phyloP scores from a whole-genome alignment of 2,329 filamentous ascomycete species.

The Cladosporium sp. region DNA sequence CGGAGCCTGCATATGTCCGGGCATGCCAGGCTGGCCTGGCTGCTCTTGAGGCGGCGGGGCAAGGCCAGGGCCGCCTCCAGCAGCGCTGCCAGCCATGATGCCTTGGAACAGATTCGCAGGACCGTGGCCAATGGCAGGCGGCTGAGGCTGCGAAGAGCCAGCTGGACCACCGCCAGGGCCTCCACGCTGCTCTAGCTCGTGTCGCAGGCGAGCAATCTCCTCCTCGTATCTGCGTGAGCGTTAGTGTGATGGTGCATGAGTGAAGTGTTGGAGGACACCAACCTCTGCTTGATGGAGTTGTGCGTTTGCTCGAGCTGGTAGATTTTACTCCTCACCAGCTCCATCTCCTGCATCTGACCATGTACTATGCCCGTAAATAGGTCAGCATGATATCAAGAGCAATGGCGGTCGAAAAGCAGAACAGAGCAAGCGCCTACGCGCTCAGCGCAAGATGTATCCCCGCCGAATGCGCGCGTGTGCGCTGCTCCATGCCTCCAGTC shows the following conservation, averaged over 20 bases:
- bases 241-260: constrained; percentile 16
- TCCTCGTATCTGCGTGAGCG: constrained; percentile 77
- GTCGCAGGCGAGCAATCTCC: constrained; percentile 79
- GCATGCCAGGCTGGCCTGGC: constrained; percentile 57
- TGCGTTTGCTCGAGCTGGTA: constrained; percentile 91
- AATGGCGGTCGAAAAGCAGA: background rate
- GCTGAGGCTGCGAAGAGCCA: constrained; percentile 79
- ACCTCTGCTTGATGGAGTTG: constrained; percentile 88
- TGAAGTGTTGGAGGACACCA: constrained; percentile 40
- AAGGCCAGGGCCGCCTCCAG: constrained; percentile 80
- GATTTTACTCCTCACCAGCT: constrained; percentile 89
- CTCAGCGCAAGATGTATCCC: background rate
- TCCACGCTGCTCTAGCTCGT: constrained; percentile 76
- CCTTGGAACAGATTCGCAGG: constrained; percentile 89
- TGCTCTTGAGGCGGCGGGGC: constrained; percentile 65
- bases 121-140: constrained; percentile 82
- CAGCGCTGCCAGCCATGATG: constrained; percentile 87
- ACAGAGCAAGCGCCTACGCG: background rate
- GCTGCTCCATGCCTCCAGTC: background rate
- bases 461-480: background rate
- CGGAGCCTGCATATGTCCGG: constrained; percentile 69
- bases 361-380: constrained; percentile 61
- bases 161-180: constrained; percentile 50
- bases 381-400: constrained; percentile 19
- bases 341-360: constrained; percentile 90